Base-by-base conservation (phyloP, 176 grass and related monocot genomes). In the Cymbopogon citratus region DNA sequence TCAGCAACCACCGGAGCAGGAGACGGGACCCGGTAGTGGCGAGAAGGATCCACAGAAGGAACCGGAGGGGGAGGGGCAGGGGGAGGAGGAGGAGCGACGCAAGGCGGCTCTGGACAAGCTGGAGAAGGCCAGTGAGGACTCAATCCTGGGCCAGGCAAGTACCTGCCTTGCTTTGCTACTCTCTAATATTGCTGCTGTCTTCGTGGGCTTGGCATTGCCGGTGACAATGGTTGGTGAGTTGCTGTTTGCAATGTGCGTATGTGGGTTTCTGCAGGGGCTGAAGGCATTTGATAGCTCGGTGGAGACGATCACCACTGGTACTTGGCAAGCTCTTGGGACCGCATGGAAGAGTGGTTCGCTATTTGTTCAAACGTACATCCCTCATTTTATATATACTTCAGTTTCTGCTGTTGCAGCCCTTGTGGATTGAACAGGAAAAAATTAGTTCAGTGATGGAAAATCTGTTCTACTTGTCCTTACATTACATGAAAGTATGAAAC, bases 221-320 rank as follows among this genome's bases (percentile, higher is more conserved):
- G 45, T 52, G 31, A 26, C n/a, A 26, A 49, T 25, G n/a, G 39
- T 61, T 78, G 57, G 45, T 84, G 38, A 70, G 78, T 33, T 49
- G 7, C 0, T 84, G 40, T 19, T 34, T 77, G 27, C n/a, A 25
- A 49, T 71, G 9, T 81, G 12, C 12, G 21, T 9, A n/a, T 77
- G 7, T 76, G 73, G 24, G 46, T 77, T 70, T 86, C 40, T 91
- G 25, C 86, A 98, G 96, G 96, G 96, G 12, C 85, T 98, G 33
- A 98, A 93, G 84, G 96, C 40, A 27, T 72, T 98, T 1, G 96
- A 98, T 80, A 98, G 26, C 74, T 98, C 96, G 28, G 87, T 98
- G 36, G 96, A 98, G 73, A 93, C 63, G 57, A 84, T 98, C 74
- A 83, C 96, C 3, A 86, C 87, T 4, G 92, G 92, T 56, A 89